Base-by-base conservation (phyloP, 148 eudicot genomes). In the Persicaria maculosa region DNA sequence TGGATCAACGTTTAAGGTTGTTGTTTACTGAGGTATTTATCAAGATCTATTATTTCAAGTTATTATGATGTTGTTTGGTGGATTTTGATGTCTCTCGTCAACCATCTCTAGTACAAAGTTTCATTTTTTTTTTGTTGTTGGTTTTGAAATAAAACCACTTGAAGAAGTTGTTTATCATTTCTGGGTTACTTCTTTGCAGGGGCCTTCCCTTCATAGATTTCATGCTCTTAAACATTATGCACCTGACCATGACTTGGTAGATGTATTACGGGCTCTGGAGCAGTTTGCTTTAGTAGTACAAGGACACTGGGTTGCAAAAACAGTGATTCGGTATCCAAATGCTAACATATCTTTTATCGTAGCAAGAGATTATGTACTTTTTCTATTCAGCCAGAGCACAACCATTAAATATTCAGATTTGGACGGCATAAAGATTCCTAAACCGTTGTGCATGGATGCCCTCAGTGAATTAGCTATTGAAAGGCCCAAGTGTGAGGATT, bases 281-380 rank as follows among this genome's bases (percentile, higher is more conserved):
- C 76, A 83, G 73, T 68, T 71, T 76, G 93, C 91, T 82, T 61
- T 46, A 68, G 83, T 95, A 82, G 87, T 95, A 62, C 98, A 95
- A 82, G 98, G 98, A 47, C 80, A 84, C 8, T 95, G 98, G 98
- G 91, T 92, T 74, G 83, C 86, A 44, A 95, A 85, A 81, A 83
- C 86, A 67, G 2, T 54, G 2, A 65, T 86, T 65, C 79, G 85
- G 64, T 44, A 67, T 78, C 79, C 77, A 68, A 77, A 73, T 65
- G 65, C 76, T 50, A 19, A 5, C 0, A 84, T 80, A 44, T 1
- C 8, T 75, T 83, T 82, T 15, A 17, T 4, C 19, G 50, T 82
- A 57, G 82, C 79, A 16, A 86, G 97, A 79, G 89, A 95, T 78
- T 83, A 74, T 72, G 74, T 75, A 53, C 91, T 95, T 75, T 76